Percentiles rank a stretch among this genome's conserved stretches.
Evolutionary conservation across 164 flowering plant species (phyloP).

Genomic region (Paratinospora sagittata): DNA sequence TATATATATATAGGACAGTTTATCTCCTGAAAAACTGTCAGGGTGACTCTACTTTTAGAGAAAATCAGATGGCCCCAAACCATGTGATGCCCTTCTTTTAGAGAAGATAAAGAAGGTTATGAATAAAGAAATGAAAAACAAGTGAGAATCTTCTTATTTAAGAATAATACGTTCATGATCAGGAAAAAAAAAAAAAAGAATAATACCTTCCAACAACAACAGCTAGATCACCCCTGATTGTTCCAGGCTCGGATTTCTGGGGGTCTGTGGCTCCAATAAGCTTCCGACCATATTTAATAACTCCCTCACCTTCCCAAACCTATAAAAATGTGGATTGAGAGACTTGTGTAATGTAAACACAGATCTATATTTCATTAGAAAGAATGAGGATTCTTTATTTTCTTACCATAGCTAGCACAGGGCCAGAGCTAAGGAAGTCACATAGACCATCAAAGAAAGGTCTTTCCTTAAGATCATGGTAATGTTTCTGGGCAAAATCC

Average conservation of each 20-base stretch:
- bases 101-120: neutral
- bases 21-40: neutral
- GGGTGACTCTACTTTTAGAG: neutral
- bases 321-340: constrained; percentile 14
- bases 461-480: constrained; percentile 89
- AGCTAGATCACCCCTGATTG: constrained; percentile 97
- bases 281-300: constrained; percentile 86
- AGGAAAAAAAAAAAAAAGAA: too few relatives aligned
- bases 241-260: constrained; percentile 96
- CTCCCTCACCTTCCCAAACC: constrained; percentile 99
- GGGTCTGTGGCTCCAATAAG: constrained; percentile 99
- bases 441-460: constrained; percentile 94
- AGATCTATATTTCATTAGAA: neutral
- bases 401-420: constrained; percentile 92
- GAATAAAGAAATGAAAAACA: neutral
- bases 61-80: neutral
- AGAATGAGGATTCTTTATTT: neutral
- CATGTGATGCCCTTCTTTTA: neutral
- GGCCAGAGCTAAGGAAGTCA: constrained; percentile 97
- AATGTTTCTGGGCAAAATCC: constrained; percentile 88
- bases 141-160: too few relatives aligned
- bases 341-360: neutral
- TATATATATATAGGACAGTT: too few relatives aligned
- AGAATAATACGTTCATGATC: too few relatives aligned
- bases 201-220: constrained; percentile 95